Evolutionary conservation across 2,329 filamentous ascomycete species (phyloP).

Genomic region (Paracorniculantispora psalliotae): DNA sequence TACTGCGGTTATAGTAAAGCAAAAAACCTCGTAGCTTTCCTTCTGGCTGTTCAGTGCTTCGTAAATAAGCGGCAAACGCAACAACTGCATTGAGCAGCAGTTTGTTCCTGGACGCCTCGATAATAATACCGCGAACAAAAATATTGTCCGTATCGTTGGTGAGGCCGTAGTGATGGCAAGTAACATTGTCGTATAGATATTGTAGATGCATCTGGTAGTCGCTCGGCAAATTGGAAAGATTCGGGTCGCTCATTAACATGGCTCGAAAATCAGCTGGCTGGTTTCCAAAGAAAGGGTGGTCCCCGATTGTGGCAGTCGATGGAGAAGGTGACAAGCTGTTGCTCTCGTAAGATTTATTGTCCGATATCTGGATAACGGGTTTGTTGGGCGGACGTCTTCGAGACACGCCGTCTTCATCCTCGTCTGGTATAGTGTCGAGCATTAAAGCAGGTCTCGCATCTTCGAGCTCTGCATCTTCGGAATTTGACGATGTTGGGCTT

Average conservation of each 20-base stretch:
- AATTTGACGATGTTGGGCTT: slow-evolving; percentile 49
- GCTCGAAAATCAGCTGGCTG: slow-evolving; percentile 22
- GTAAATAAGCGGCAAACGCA: slow-evolving; percentile 84
- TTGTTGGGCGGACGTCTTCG: slow-evolving; percentile 24
- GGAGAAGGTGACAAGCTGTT: slow-evolving; percentile 50
- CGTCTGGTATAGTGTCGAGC: slow-evolving; percentile 51
- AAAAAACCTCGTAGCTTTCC: slow-evolving; percentile 78
- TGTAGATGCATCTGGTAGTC: slow-evolving; percentile 74
- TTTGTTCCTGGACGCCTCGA: slow-evolving; percentile 67
- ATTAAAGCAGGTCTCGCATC: slow-evolving; percentile 26
- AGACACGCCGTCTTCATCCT: slow-evolving; percentile 38
- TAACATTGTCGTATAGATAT: slow-evolving; percentile 74
- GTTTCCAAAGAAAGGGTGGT: not conserved
- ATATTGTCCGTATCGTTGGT: slow-evolving; percentile 68
- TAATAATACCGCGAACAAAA: slow-evolving; percentile 65
- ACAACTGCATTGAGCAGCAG: slow-evolving; percentile 81
- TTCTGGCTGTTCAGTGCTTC: slow-evolving; percentile 63
- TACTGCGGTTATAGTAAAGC: slow-evolving; percentile 84
- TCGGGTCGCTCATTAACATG: slow-evolving; percentile 22
- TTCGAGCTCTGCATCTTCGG: slow-evolving; percentile 38
- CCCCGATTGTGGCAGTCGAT: slow-evolving; percentile 33
- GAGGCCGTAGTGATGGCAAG: slow-evolving; percentile 76
- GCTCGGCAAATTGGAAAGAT: slow-evolving; percentile 56
- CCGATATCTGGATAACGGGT: slow-evolving; percentile 44
- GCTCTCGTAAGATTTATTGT: slow-evolving; percentile 48